A percentile compares a stretch with the other conserved stretches of the same genome.
These are phyloP conservation scores for Casuarina glauca DNA, from an alignment of 306 rosid species.

Conservation along the genomic window DNA sequence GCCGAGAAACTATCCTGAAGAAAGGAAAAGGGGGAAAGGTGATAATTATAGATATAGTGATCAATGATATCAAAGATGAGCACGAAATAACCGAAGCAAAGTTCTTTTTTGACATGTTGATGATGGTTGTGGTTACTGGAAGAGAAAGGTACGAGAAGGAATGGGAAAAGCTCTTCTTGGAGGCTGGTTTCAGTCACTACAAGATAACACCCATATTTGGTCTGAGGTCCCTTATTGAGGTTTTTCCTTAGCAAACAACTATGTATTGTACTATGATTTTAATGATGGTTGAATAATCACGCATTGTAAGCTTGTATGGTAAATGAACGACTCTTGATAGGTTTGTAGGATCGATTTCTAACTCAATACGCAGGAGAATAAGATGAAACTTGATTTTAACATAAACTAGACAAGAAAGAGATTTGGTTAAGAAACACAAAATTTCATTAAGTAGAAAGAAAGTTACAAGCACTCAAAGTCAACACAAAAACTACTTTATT, in stretches of 20 bases:
- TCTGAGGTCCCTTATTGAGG: slow-evolving; percentile 57
- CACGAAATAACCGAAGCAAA: slow-evolving; percentile 36
- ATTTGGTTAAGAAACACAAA: no score
- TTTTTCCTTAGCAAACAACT: slow-evolving; percentile 36
- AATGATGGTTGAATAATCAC: no score
- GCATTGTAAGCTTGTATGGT: no score
- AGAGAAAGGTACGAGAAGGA: slow-evolving; percentile 50
- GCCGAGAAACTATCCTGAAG: slow-evolving; percentile 49
- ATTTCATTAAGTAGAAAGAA: no score
- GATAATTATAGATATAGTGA: slow-evolving; percentile 51
- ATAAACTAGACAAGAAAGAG: no score
- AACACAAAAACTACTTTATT: no score
- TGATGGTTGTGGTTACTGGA: slow-evolving; percentile 45
- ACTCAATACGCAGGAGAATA: no score
- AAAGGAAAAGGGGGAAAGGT: slow-evolving; percentile 47
- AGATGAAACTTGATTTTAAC: no score
- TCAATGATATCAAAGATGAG: slow-evolving; percentile 33
- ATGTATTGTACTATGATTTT: no score
- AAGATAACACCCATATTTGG: slow-evolving; percentile 41
- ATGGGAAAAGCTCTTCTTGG: slow-evolving; percentile 48
- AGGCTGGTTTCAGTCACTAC: slow-evolving; percentile 54
- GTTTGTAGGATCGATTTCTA: no score
- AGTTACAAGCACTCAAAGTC: no score
- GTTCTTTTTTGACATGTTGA: slow-evolving; percentile 44
- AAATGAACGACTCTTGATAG: no score